Conservation (phyloP, 768 basidiomycete genomes). For the Termitomyces sp. region DNA sequence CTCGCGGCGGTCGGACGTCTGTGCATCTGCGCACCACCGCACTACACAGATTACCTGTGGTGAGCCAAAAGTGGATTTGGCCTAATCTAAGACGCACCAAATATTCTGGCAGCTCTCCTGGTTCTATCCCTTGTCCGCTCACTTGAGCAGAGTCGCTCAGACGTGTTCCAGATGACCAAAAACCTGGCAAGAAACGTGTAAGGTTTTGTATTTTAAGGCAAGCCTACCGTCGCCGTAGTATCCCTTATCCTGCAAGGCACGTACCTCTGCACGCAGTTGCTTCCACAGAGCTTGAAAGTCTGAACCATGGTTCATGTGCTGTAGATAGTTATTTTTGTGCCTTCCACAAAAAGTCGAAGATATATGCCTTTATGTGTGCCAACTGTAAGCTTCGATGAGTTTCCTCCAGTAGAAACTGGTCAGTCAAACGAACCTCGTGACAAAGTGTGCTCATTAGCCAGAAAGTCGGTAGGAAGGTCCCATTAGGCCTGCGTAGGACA, state of each 20-base stretch:
- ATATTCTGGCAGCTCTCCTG: conserved; percentile 68
- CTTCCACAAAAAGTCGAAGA: background rate
- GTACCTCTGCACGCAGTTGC: conserved; percentile 58
- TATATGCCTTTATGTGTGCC: conserved; percentile 70
- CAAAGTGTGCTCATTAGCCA: conserved; percentile 77
- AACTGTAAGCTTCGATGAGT: conserved; percentile 38
- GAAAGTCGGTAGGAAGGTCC: conserved; percentile 54
- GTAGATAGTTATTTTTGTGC: background rate
- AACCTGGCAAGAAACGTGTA: conserved; percentile 38
- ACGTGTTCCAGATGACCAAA: conserved; percentile 76
- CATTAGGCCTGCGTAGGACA: conserved; percentile 58
- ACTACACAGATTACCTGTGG: conserved; percentile 32
- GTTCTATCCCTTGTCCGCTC: conserved; percentile 33
- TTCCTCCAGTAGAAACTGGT: background rate
- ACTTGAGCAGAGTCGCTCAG: conserved; percentile 54
- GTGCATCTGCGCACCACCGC: conserved; percentile 72
- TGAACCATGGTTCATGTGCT: conserved; percentile 81
- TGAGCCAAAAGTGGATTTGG: background rate
- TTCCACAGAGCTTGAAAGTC: conserved; percentile 74
- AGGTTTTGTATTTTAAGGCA: background rate
- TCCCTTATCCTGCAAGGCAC: conserved; percentile 62
- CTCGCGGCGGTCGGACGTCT: conserved; percentile 46
- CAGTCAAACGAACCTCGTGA: conserved; percentile 58
- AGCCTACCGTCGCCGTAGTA: conserved; percentile 77
- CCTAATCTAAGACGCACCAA: conserved; percentile 42